Evolutionary conservation across 768 basidiomycete genomes (phyloP), one percentile per base, ranked within the genome.

Genomic region (Rhodotorula diobovata): DNA sequence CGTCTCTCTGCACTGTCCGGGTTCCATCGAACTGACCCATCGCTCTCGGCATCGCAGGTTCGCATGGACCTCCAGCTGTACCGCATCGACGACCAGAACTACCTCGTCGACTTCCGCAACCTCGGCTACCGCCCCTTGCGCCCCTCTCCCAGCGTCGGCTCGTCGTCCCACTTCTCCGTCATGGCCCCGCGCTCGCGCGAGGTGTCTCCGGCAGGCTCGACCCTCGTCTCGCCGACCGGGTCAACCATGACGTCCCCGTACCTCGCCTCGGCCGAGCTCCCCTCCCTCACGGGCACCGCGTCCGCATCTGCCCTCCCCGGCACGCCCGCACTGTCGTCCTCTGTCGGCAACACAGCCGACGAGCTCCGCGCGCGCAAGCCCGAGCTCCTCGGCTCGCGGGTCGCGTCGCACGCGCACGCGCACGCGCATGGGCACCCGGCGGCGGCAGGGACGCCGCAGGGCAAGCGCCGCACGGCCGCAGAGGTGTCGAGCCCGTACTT

Each of bases 61-160:
- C 84, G 96, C 46, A 97, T 97, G 93, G 96, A 99, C 80, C 85
- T 99, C 3, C 93, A 97, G 77, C 85, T 98, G 50, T 99, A 98
- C 80, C 90, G 91, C 85, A 92, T 99, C 30, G 95, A 99, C 79
- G 88, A 88, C 34, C 87, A 67, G 46, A 97, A 97, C 81, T 98
- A 97, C 81, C 86, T 99, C 39, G 96, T 99, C 67, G 95, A 98
- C 79, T 99, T 99, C 82, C 89, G 96, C 77, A 94, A 98, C 83
- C 92, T 96, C 80, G 93, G 92, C 79, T 90, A 93, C 62, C 96
- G 97, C 81, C 71, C 76, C 14, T 78, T 80, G 25, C 73, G 63
- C 23, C 63, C 72, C 20, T 51, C 46, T 11, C 81, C 66, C 37
- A 32, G 48, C 21, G 62, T 43, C 32, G 55, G 57, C 34, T 45